These are phyloP conservation scores for Umbilicus rupestris DNA, from an alignment of 164 flowering plant species.

Conservation along the genomic window DNA sequence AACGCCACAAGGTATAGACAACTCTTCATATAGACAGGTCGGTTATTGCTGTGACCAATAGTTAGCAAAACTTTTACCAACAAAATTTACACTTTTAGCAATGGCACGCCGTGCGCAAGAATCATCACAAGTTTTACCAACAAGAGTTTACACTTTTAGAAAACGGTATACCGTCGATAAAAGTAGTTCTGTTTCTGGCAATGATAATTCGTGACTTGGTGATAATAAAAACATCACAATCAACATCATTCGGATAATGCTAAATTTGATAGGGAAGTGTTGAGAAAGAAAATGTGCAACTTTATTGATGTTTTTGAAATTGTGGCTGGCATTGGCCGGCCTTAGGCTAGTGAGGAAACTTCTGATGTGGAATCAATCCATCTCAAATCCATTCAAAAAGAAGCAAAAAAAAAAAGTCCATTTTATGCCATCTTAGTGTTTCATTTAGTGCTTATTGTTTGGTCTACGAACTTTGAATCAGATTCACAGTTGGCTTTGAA, in stretches of 20 bases:
- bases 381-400: slow-evolving; percentile 5
- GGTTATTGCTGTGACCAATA: background rate
- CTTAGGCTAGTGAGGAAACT: background rate
- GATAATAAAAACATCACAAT: background rate
- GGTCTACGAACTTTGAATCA: too few relatives aligned
- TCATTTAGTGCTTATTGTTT: too few relatives aligned
- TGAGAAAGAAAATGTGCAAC: background rate
- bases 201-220: background rate
- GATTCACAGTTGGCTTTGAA: too few relatives aligned
- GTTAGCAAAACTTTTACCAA: too few relatives aligned
- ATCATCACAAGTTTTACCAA: too few relatives aligned
- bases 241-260: background rate
- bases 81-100: too few relatives aligned
- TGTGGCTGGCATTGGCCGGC: slow-evolving; percentile 1
- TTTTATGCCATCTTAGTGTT: too few relatives aligned
- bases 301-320: background rate
- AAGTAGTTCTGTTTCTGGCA: background rate
- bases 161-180: background rate
- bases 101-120: too few relatives aligned
- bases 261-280: background rate
- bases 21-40: background rate
- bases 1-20: background rate
- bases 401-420: too few relatives aligned
- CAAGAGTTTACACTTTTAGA: background rate
- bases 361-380: background rate